Evolutionary conservation across 345 rosid species (phyloP), one percentile per base, ranked within the genome.

Genomic region (Rhodamnia rubescens): DNA sequence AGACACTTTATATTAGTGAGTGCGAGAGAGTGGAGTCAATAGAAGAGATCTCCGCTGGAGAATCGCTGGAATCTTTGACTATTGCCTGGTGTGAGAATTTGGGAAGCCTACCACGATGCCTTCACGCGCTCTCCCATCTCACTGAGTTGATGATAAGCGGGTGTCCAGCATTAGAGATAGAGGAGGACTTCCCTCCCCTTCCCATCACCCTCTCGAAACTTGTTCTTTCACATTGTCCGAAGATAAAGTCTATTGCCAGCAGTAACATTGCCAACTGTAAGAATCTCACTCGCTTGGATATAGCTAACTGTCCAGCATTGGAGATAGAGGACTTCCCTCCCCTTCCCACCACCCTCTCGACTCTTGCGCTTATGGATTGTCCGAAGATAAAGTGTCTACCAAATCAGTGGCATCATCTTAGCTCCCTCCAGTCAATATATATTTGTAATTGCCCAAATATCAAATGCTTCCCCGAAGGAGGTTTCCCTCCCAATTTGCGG

Each of bases 361-460:
- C 4, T 7, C 11, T 55, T 8, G 0, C 0, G 0, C 26, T 55
- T 7, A 0, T 0, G 0, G 0, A 2, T 0, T 21, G 27, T 11
- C 61, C 29, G 6, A 57, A 57, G 27, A 24, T 57, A 57, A 57
- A 24, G 61, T n/a, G 3, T n/a, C 32, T 58, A 11, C 64, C 64
- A n/a, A 58, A 26, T 26, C 12, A n/a, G 7, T 58, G 64, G 64
- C 64, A 58, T 11, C 16, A 12, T 58, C 64, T 58, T n/a, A n/a
- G 16, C 1, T 58, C 15, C 64, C 32, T 58, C 32, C 64, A 12
- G 1, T 0, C 0, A 0, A 7, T 58, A 58, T 0, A 2, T 0
- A 58, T 58, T 58, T 0, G 0, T 1, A 0, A 2, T 5, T 58
- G 64, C 7, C 12, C 27, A 58, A 26, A 58, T 58, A 58, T 58